Evolutionary conservation across 176 grass and related monocot species (phyloP).

Genomic region (Carex littledalei): DNA sequence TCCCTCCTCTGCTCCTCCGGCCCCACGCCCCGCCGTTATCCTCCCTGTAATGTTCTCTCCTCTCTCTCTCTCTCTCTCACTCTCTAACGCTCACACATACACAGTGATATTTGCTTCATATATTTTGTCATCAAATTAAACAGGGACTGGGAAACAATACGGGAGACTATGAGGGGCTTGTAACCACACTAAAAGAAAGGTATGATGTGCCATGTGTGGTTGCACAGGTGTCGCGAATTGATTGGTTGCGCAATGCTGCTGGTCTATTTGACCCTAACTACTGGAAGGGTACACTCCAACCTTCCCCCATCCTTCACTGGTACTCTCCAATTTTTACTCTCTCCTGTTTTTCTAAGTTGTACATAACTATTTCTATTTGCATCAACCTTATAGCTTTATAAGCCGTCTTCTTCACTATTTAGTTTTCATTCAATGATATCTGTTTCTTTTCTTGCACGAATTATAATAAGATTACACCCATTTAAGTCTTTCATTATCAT

Average conservation of each 20-base stretch:
- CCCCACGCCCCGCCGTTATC: conserved; percentile 54
- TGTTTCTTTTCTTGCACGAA: neutral
- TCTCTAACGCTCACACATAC: neutral
- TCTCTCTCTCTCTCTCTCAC: neutral
- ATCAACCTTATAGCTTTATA: neutral
- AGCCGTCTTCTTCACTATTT: neutral
- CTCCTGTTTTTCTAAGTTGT: neutral
- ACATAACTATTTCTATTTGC: neutral
- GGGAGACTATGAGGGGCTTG: conserved; percentile 57
- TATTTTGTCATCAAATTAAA: neutral
- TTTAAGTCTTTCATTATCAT: neutral
- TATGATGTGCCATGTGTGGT: conserved; percentile 69
- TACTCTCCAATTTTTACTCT: neutral
- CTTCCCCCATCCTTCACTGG: conserved; percentile 79
- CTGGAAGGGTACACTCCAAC: conserved; percentile 72
- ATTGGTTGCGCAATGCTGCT: conserved; percentile 85
- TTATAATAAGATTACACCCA: neutral
- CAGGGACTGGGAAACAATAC: conserved; percentile 97
- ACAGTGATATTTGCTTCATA: neutral
- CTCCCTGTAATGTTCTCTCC: conserved; percentile 45
- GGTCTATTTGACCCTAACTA: conserved; percentile 65
- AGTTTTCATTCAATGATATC: neutral
- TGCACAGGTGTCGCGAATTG: conserved; percentile 56
- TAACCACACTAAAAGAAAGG: conserved; percentile 43
- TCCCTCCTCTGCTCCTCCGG: neutral